phyloP scores from a whole-genome alignment of 108 stramenopile species.

The Mayamaea pseudoterrestris region DNA sequence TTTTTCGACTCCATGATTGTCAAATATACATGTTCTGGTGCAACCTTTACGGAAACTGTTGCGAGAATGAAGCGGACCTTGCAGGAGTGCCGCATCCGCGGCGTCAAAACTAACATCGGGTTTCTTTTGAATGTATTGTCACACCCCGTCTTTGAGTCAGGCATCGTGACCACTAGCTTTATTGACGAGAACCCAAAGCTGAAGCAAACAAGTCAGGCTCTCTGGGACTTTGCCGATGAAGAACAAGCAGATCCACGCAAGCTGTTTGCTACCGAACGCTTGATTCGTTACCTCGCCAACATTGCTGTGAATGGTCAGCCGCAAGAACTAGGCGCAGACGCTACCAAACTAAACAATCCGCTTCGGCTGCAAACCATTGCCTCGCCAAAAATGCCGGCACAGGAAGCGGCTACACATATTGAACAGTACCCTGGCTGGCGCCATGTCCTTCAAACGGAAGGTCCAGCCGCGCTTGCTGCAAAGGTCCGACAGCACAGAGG shows the following conservation, averaged over 20 bases:
- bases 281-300: conserved; percentile 74
- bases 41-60: conserved; percentile 52
- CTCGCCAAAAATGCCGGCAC: conserved; percentile 83
- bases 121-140: conserved; percentile 79
- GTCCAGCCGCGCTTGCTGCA: conserved; percentile 81
- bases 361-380: conserved; percentile 39
- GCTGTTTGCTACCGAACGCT: conserved; percentile 66
- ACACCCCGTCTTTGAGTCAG: conserved; percentile 78
- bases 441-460: conserved; percentile 49
- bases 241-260: conserved; percentile 60
- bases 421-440: conserved; percentile 12
- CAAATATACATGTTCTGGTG: conserved; percentile 82
- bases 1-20: conserved; percentile 91
- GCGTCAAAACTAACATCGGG: conserved; percentile 79
- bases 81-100: conserved; percentile 81
- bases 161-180: conserved; percentile 74
- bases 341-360: conserved; percentile 34
- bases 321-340: conserved; percentile 72
- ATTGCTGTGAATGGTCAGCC: conserved; percentile 87
- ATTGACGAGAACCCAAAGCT: conserved; percentile 72
- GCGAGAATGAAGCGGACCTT: conserved; percentile 78
- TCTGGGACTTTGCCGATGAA: conserved; percentile 59
- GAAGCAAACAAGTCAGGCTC: conserved; percentile 35
- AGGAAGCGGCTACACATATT: conserved; percentile 13
- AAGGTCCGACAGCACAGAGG: conserved; percentile 78